Evolutionary conservation across 2,329 filamentous ascomycete species (phyloP).

Genomic region (Botrytis tulipae): DNA sequence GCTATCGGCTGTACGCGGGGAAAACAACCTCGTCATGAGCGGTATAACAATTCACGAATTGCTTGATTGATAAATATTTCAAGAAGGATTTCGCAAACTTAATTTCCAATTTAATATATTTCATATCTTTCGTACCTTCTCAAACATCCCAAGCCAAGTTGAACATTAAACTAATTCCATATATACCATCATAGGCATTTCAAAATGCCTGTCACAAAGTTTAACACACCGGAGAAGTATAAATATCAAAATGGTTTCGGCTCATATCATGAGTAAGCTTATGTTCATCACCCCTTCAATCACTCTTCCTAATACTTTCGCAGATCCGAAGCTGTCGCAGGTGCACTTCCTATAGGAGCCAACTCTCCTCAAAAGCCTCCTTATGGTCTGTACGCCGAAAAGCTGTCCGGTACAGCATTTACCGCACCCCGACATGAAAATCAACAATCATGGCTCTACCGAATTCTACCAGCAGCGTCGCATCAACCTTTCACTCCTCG

Average conservation of each 20-base stretch:
- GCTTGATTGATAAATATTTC: background rate
- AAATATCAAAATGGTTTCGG: slow-evolving; percentile 66
- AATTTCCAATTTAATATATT: background rate
- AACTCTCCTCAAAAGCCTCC: slow-evolving; percentile 70
- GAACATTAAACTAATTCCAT: too few relatives aligned
- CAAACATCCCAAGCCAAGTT: too few relatives aligned
- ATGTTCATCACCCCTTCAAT: background rate
- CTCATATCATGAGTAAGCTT: slow-evolving; percentile 61
- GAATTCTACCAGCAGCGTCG: slow-evolving; percentile 53
- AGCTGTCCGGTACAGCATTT: slow-evolving; percentile 57
- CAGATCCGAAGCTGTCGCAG: slow-evolving; percentile 63
- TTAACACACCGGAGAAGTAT: slow-evolving; percentile 63
- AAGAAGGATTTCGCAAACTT: background rate
- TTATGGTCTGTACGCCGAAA: slow-evolving; percentile 67
- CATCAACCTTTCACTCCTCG: slow-evolving; percentile 49
- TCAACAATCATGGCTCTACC: slow-evolving; percentile 57
- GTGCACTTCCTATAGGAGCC: slow-evolving; percentile 61
- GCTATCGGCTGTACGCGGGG: slow-evolving; percentile 6
- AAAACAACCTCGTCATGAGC: background rate
- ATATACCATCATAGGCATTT: background rate
- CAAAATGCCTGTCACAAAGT: slow-evolving; percentile 62
- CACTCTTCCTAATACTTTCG: slow-evolving; percentile 18
- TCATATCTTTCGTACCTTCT: background rate
- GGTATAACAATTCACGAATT: background rate
- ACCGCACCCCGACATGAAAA: slow-evolving; percentile 57